Percentiles rank a stretch among this genome's conserved stretches.
These are phyloP conservation scores for Stipa capillata DNA, from an alignment of 176 grass and related monocot genomes.

Conservation along the genomic window DNA sequence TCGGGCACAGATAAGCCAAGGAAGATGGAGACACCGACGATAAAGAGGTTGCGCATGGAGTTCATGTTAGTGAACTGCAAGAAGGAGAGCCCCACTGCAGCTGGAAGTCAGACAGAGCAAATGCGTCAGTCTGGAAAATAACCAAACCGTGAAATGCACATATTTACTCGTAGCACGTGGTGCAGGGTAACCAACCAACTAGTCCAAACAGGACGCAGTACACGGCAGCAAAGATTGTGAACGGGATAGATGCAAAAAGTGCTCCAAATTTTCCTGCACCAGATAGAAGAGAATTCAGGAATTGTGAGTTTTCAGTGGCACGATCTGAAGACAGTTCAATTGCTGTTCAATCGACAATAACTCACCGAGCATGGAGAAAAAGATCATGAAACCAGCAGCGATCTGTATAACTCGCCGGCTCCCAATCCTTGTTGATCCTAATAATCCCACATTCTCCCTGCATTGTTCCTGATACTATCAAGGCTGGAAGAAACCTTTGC, in stretches of 20 bases:
- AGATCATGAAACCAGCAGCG: conserved; percentile 96
- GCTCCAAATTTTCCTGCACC: conserved; percentile 90
- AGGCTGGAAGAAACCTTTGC: background rate
- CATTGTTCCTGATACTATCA: background rate
- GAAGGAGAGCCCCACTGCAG: conserved; percentile 89
- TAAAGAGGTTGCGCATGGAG: conserved; percentile 99
- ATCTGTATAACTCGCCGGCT: conserved; percentile 94
- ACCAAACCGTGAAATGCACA: background rate
- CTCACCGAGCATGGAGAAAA: conserved; percentile 94
- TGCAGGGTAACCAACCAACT: conserved; percentile 51
- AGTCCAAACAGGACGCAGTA: conserved; percentile 87
- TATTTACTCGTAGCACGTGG: background rate
- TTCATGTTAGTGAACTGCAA: conserved; percentile 99
- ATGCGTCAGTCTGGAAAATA: conserved; percentile 9
- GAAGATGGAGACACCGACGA: conserved; percentile 88
- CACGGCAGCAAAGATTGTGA: conserved; percentile 87
- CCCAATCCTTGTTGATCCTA: conserved; percentile 85
- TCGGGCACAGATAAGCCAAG: conserved; percentile 94
- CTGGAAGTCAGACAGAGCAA: conserved; percentile 26
- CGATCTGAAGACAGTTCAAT: background rate
- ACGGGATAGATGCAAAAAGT: conserved; percentile 88
- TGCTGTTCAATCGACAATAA: background rate
- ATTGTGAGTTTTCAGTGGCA: background rate
- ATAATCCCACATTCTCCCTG: conserved; percentile 92
- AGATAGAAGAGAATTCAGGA: background rate